Base-by-base conservation (phyloP, 441 rosid species). In the Jatropha podagrica region DNA sequence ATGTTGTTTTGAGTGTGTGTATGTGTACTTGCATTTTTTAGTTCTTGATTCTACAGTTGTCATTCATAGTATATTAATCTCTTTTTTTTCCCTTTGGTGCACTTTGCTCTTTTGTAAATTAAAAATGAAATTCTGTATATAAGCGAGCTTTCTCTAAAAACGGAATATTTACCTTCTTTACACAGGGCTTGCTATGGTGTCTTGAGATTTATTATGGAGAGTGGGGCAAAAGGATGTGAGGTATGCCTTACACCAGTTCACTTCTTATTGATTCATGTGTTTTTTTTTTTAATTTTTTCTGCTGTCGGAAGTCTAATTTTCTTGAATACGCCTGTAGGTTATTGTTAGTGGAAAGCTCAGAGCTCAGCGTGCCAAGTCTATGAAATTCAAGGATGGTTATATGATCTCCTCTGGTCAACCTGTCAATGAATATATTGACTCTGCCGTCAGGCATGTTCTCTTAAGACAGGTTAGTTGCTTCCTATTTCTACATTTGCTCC, bases 391-490 rank as follows among this genome's bases (percentile, higher is more conserved):
- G 87, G 96, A 91, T 71, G 94, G 96, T n/a, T 91, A 91, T 72
- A 91, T 91, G 94, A 87, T 91, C 3, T 91, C 96, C 40, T 91
- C 96, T n/a, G 96, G 94, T n/a, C 92, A 89, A 66, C 96, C 96
- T 0, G 90, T 86, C 14, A 86, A 87, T 1, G 93, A 91, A 59
- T 91, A 91, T 71, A 87, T 91, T 4, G 96, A 91, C 82, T 85
- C 94, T 27, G 93, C 90, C 37, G 89, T 88, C 23, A 75, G 93
- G 73, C 91, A 86, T 64, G 89, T 88, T 75, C 91, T 89, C 41
- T 76, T 88, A 65, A 78, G 95, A 88, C 93, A 91, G 93, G 93
- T 91, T 9, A 23, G 77, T 65, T 12, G 42, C 37, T 59, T 44
- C 1, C 51, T 3, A 38, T 54, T 13, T 38, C 12, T 38, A 23